Percentiles rank a stretch among this genome's conserved stretches.
These are phyloP conservation scores for Talaromyces trachyspermus DNA, from an alignment of 495 filamentous ascomycete genomes.

Conservation along the genomic window DNA sequence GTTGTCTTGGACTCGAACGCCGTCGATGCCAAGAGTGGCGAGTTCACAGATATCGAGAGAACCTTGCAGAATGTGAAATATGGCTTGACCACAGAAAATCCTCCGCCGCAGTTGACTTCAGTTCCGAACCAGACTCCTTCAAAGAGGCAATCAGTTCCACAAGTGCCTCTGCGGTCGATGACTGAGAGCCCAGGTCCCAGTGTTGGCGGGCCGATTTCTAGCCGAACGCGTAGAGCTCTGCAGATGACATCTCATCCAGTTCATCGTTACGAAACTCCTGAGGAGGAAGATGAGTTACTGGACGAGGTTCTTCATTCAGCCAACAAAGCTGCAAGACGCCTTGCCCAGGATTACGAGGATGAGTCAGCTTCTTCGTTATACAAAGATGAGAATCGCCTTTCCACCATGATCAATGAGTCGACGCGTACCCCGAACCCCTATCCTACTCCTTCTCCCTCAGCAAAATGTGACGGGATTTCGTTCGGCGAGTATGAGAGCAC, in stretches of 20 bases:
- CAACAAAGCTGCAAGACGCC: slow-evolving; percentile 45
- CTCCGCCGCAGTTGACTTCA: slow-evolving; percentile 38
- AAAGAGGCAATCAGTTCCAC: slow-evolving; percentile 69
- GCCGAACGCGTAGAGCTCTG: slow-evolving; percentile 73
- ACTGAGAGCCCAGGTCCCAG: slow-evolving; percentile 53
- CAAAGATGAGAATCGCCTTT: slow-evolving; percentile 39
- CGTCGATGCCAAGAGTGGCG: slow-evolving; percentile 38
- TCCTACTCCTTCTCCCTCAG: slow-evolving; percentile 84
- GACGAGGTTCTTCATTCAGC: slow-evolving; percentile 69
- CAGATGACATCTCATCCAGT: slow-evolving; percentile 65
- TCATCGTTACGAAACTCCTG: slow-evolving; percentile 85
- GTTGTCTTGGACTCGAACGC: slow-evolving; percentile 62
- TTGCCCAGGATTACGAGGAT: slow-evolving; percentile 40
- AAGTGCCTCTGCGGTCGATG: slow-evolving; percentile 54
- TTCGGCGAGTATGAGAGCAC: slow-evolving; percentile 54
- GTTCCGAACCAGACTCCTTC: slow-evolving; percentile 44
- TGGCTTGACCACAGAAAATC: slow-evolving; percentile 47
- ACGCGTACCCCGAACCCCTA: slow-evolving; percentile 62
- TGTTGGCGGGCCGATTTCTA: slow-evolving; percentile 59
- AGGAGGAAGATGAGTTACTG: slow-evolving; percentile 92
- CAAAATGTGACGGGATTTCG: slow-evolving; percentile 64
- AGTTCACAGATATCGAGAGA: slow-evolving; percentile 69
- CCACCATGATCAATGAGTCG: slow-evolving; percentile 43
- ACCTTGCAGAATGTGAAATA: slow-evolving; percentile 66
- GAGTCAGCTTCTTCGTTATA: slow-evolving; percentile 32